Evolutionary conservation across 2,329 filamentous ascomycete species (phyloP), one percentile per base, ranked within the genome.

Genomic region (Fusarium fracticaudum): DNA sequence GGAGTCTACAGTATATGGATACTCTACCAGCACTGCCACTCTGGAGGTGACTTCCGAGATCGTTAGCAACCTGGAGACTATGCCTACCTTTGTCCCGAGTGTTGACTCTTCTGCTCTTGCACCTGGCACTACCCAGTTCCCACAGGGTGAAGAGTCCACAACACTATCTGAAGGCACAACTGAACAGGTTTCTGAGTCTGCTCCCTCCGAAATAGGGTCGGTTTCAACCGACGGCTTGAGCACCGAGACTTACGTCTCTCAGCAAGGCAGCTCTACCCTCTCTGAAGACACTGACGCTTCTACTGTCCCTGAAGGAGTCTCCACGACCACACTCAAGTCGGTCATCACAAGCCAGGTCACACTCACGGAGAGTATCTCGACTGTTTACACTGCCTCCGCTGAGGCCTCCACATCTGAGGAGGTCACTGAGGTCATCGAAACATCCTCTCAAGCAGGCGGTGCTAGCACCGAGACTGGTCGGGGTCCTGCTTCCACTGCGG

Each of bases 11-110:
- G 62, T 63, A 1, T 74, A 76, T 35, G 73, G 60, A 15, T 76
- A 75, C 54, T 72, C 67, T 26, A 69, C 75, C 11, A 68, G 43
- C 43, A 53, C 60, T 11, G 18, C 40, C 8, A 29, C 41, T 7
- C 41, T 55, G 35, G 40, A 37, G 12, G 43, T 17, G 29, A 43
- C 33, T 31, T 62, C 74, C 2, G 31, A 51, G 24, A 68, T 48
- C 8, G 11, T 69, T 6, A 70, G 72, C 3, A 65, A 76, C 40
- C 41, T 78, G 17, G 76, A 78, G 65, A 78, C 76, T 1, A 73
- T 77, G 59, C 76, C 76, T 6, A 74, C 64, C 3, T n/a, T 76
- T 24, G 31, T 65, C 11, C 65, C 60, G 5, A 78, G 69, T 8
- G 44, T 55, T 11, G 67, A 55, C 26, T 77, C 76, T 9, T 76